Evolutionary conservation across 164 flowering plant genomes (phyloP).

Genomic region (Liriodendron chinense): DNA sequence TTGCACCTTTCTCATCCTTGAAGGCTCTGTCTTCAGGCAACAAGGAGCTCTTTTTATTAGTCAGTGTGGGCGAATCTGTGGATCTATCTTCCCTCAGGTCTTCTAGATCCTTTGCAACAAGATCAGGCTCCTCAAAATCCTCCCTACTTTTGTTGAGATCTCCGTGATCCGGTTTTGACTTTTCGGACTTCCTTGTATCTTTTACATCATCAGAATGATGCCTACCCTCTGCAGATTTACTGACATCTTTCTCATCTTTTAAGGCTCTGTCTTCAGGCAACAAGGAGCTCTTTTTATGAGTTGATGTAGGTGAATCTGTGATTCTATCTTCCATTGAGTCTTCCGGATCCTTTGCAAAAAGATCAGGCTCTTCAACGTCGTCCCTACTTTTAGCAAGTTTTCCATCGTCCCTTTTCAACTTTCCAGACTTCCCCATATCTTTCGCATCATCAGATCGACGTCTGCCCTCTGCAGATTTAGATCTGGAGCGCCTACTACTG

Average conservation of each 20-base stretch:
- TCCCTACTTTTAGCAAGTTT: not conserved
- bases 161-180: not conserved
- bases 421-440: slow-evolving; percentile 2
- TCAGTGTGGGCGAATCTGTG: not conserved
- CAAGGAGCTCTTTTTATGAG: slow-evolving; percentile 8
- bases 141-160: slow-evolving; percentile 3
- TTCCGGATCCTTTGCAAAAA: slow-evolving; percentile 9
- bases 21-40: slow-evolving; percentile 3
- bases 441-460: slow-evolving; percentile 2
- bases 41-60: slow-evolving; percentile 6
- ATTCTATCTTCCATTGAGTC: slow-evolving; percentile 12
- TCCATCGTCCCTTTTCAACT: not conserved
- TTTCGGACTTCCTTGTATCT: slow-evolving; percentile 1
- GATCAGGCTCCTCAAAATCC: slow-evolving; percentile 8
- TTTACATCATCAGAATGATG: not conserved
- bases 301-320: not conserved
- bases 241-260: slow-evolving; percentile 13
- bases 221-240: slow-evolving; percentile 9
- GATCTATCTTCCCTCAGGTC: slow-evolving; percentile 12
- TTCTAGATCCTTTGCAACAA: slow-evolving; percentile 10
- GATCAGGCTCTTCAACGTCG: slow-evolving; percentile 5
- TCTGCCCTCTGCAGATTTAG: slow-evolving; percentile 12
- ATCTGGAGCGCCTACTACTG: slow-evolving; percentile 13
- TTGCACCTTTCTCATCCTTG: slow-evolving; percentile 12
- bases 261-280: slow-evolving; percentile 3